Evolutionary conservation across 78 protist species (phyloP).

Genomic region (Dictyostelium brefeldianum): DNA sequence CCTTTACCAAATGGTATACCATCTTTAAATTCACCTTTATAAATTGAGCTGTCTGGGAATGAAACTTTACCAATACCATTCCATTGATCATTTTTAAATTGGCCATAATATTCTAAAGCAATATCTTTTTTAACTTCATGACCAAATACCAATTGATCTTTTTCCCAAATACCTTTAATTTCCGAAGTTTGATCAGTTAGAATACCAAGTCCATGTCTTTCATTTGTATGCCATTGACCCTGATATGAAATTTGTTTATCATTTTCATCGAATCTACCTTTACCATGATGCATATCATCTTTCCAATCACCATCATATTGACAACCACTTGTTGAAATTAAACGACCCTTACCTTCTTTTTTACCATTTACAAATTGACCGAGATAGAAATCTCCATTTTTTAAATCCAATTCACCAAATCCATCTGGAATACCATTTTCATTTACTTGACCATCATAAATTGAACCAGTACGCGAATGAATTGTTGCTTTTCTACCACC

Average conservation of each 20-base stretch:
- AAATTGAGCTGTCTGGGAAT: constrained; percentile 28
- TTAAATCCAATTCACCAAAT: constrained; percentile 50
- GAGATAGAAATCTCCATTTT: constrained; percentile 43
- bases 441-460: constrained; percentile 35
- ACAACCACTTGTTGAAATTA: background rate
- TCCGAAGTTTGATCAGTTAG: background rate
- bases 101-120: constrained; percentile 26
- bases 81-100: constrained; percentile 32
- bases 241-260: background rate
- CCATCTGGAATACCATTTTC: constrained; percentile 62
- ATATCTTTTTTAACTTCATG: constrained; percentile 20
- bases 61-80: constrained; percentile 33
- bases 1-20: constrained; percentile 34
- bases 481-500: constrained; percentile 22
- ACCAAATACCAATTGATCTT: constrained; percentile 49
- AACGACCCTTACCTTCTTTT: constrained; percentile 38
- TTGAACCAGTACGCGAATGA: constrained; percentile 17
- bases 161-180: constrained; percentile 62
- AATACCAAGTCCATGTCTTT: constrained; percentile 38
- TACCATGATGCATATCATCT: constrained; percentile 25
- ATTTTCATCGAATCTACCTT: constrained; percentile 5
- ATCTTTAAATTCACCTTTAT: constrained; percentile 14
- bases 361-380: constrained; percentile 44
- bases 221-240: constrained; percentile 38
- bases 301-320: constrained; percentile 57